Base-by-base conservation (phyloP, 1,284 basidiomycete genomes). In the Cutaneotrichosporon cavernicola region DNA sequence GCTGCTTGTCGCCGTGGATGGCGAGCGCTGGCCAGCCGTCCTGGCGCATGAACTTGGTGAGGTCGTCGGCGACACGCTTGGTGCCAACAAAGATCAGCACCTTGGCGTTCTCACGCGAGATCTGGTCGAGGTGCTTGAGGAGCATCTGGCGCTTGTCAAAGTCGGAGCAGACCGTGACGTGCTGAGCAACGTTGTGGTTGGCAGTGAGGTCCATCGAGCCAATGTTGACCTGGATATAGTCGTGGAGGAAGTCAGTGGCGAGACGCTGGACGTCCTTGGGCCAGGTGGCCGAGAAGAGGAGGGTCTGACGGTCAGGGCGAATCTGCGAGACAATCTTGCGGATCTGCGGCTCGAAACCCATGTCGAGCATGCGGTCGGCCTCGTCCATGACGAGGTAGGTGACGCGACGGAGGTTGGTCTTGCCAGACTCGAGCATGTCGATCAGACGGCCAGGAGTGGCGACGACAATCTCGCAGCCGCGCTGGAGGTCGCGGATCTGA, bases 321-420 rank as follows among this genome's bases (percentile, higher is more conserved):
- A 97, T 97, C 83, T 99, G 96, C 72, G 89, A 85, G 71, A 99
- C 90, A 74, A 98, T 97, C 84, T 99, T 99, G 80, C 95, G 87
- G 78, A 99, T 99, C 81, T 99, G 96, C 65, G 96, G 96, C 84
- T 99, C 96, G 84, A 99, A 99, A 86, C 96, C 80, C 80, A 81
- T 81, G 72, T 81, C 80, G 60, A 81, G 70, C 80, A 81, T 79
- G 72, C 78, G 76, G 83, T 98, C 96, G 63, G 96, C 96, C 82
- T 99, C 97, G 81, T 99, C 96, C 90, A 99, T 93, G 77, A 99
- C 96, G 59, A 99, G 86, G 82, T 99, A 99, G 50, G 96, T 99
- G 64, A 99, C 86, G 58, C 96, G 90, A 68, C 89, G 90, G 63
- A 99, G 86, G 82, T 98, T 98, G 58, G 94, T 98, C 84, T 97